A percentile compares a stretch with the other conserved stretches of the same genome.
phyloP scores from a whole-genome alignment of 495 filamentous ascomycete genomes.

The Podospora appendiculata region DNA sequence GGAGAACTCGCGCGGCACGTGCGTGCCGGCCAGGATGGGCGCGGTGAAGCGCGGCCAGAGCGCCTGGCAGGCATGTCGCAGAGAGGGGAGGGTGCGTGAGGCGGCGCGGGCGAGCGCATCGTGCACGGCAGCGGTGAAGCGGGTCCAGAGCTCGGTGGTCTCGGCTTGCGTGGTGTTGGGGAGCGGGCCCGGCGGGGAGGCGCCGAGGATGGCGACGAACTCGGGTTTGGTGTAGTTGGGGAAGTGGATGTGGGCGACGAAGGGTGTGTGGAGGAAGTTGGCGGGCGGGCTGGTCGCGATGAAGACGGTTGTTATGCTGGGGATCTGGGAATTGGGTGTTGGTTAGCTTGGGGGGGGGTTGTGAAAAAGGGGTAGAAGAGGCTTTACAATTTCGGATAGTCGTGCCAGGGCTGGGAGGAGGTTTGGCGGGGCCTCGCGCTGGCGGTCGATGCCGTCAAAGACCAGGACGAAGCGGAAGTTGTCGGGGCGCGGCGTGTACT shows the following conservation, averaged over 20 bases:
- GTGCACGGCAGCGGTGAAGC: conserved; percentile 66
- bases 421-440: conserved; percentile 72
- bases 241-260: conserved; percentile 76
- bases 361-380: not conserved
- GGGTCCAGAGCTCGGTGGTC: conserved; percentile 64
- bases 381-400: conserved; percentile 25
- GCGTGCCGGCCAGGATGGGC: conserved; percentile 56
- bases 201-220: conserved; percentile 61
- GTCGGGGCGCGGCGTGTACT: conserved; percentile 29
- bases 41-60: conserved; percentile 66
- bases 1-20: conserved; percentile 70
- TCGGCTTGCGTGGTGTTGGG: conserved; percentile 32
- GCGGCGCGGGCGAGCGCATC: conserved; percentile 63
- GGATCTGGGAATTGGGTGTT: conserved; percentile 50
- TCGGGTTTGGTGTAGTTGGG: conserved; percentile 76
- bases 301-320: conserved; percentile 68
- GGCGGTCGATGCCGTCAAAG: conserved; percentile 84
- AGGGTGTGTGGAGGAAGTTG: conserved; percentile 60
- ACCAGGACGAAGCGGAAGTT: conserved; percentile 62
- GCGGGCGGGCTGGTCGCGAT: conserved; percentile 68
- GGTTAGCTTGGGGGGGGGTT: conserved; percentile 8
- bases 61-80: conserved; percentile 46
- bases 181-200: conserved; percentile 26
- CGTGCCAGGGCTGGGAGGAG: conserved; percentile 59
- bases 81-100: conserved; percentile 54